Conservation (phyloP, 2,329 filamentous ascomycete species). For the Celoporthe dispersa region DNA sequence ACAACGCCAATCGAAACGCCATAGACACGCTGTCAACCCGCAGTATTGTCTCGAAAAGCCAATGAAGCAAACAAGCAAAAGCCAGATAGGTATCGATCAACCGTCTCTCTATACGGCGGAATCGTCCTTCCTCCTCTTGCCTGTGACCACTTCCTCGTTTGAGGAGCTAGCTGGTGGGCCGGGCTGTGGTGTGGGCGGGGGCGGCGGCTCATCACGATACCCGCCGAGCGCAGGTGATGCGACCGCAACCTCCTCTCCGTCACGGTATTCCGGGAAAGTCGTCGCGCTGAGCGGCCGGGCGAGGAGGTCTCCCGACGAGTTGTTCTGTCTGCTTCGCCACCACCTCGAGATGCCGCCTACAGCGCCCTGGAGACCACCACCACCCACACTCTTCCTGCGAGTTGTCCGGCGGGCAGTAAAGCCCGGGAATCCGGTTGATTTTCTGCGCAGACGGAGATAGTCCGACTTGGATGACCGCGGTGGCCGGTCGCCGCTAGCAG, state of each 20-base stretch:
- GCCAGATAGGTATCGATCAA: not conserved
- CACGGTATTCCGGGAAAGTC: slow-evolving; percentile 29
- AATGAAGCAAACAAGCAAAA: slow-evolving; percentile 11
- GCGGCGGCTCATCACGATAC: slow-evolving; percentile 21
- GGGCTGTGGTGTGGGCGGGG: not conserved
- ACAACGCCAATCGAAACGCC: slow-evolving; percentile 13
- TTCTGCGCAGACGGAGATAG: slow-evolving; percentile 51
- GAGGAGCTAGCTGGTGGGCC: slow-evolving; percentile 1
- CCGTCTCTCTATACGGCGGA: slow-evolving; percentile 28
- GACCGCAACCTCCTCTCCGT: slow-evolving; percentile 25
- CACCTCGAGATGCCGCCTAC: slow-evolving; percentile 59
- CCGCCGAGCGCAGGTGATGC: slow-evolving; percentile 4
- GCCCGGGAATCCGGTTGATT: slow-evolving; percentile 65
- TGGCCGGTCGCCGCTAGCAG: slow-evolving; percentile 17
- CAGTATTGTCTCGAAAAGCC: not conserved
- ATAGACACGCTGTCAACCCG: slow-evolving; percentile 6
- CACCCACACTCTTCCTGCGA: slow-evolving; percentile 40
- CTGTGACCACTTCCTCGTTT: slow-evolving; percentile 10
- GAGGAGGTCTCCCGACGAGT: slow-evolving; percentile 19
- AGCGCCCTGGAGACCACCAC: slow-evolving; percentile 52
- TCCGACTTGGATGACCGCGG: slow-evolving; percentile 21
- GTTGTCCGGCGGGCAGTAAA: slow-evolving; percentile 57
- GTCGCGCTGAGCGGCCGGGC: slow-evolving; percentile 17
- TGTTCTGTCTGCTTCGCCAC: slow-evolving; percentile 45
- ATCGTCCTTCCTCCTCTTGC: slow-evolving; percentile 26